Percentiles rank a stretch among this genome's conserved stretches.
These are phyloP conservation scores for Viola pubescens DNA, from an alignment of 441 rosid species.

Conservation along the genomic window DNA sequence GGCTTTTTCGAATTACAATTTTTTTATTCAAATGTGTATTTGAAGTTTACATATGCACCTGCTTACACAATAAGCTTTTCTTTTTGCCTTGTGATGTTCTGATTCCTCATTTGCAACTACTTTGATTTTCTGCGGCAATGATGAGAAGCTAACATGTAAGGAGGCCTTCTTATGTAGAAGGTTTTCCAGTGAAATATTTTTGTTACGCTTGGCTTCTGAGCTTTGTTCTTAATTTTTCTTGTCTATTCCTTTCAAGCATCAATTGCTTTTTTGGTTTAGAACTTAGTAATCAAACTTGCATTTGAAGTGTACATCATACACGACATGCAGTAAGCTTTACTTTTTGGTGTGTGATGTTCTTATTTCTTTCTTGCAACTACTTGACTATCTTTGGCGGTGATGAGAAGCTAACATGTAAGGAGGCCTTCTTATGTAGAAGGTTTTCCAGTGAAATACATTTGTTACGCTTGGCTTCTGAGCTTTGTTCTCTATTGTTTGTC, in stretches of 20 bases:
- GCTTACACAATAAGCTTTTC: neutral
- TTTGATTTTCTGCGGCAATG: constrained; percentile 10
- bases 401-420: constrained; percentile 35
- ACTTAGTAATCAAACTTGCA: too few species aligned
- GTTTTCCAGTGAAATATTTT: constrained; percentile 35
- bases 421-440: constrained; percentile 10
- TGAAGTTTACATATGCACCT: neutral
- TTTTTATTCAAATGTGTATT: neutral
- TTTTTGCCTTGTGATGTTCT: neutral
- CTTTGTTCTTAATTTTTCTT: constrained; percentile 8
- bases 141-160: constrained; percentile 41
- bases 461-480: constrained; percentile 45
- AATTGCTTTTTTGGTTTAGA: too few species aligned
- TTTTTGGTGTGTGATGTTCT: too few species aligned
- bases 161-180: constrained; percentile 9
- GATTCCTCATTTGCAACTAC: neutral
- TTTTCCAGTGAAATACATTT: constrained; percentile 32
- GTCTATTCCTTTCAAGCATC: neutral
- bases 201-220: constrained; percentile 66
- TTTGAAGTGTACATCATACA: too few species aligned
- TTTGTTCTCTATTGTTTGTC: neutral
- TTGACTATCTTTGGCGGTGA: constrained; percentile 20
- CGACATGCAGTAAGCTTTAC: too few species aligned
- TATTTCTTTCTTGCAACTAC: too few species aligned
- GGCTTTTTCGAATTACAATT: neutral